Base-by-base conservation (phyloP, 805 yeast genomes). In the Kuraishia cidri region DNA sequence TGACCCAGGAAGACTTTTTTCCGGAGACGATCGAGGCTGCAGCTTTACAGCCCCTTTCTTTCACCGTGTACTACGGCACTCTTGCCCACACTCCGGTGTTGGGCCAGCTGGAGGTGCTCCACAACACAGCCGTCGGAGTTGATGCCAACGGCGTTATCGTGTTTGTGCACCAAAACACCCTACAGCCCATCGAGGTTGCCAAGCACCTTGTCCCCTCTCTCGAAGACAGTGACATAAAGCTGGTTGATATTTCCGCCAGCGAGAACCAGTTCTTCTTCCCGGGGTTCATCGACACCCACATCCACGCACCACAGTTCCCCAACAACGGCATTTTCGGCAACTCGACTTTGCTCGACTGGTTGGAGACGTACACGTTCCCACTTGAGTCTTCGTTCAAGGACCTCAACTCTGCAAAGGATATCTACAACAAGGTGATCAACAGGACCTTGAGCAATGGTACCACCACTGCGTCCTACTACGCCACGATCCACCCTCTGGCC, bases 401-500 rank as follows among this genome's bases (percentile, higher is more conserved):
- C 40, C 43, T 69, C 15, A 46, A 52, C 1, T 50, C 66, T 29
- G 96, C 95, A 0, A 42, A 56, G 9, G 50, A 62, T 5, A 77
- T 88, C 2, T 92, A 90, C 52, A 43, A 66, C 10, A 70, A 67
- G 42, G 82, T 81, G 4, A 73, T 92, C n/a, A 46, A 57, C 3
- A 73, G 80, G 35, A 84, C 96, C 0, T 58, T 92, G 40, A 47
- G 52, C 3, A 66, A 77, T 49, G 98, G 98, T 14, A 92, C 97
- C 1, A 92, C 98, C 1, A 77, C 90, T 35, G 95, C 95, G 0
- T 69, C 94, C 0, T 92, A 92, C 58, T 92, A 77, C 53, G 90
- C 97, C 4, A 87, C 97, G 0, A 78, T 85, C 29, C 94, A 90
- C 48, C 62, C 78, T 0, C 72, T 70, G 5, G 77, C 95, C 3